These are phyloP conservation scores for Ceratocystis smalleyi DNA, from an alignment of 2,329 filamentous ascomycete species.

Conservation along the genomic window DNA sequence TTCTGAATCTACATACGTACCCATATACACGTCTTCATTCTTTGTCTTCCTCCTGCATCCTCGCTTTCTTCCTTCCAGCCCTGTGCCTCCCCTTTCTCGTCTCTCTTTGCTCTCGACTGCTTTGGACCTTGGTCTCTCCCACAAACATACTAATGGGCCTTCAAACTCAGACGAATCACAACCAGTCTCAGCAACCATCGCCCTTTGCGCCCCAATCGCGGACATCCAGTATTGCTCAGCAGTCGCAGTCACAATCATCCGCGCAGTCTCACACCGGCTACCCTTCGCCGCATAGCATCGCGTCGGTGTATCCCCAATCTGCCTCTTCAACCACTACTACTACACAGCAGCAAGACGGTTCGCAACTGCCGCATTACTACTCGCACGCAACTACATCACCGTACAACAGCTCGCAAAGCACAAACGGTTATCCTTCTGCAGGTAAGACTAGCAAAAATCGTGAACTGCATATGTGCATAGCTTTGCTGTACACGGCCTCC, in stretches of 20 bases:
- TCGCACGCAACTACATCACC: slow-evolving; percentile 52
- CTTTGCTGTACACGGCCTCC: no score
- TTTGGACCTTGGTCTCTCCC: slow-evolving; percentile 7
- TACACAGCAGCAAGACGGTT: slow-evolving; percentile 43
- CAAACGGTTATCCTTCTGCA: slow-evolving; percentile 73
- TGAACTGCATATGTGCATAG: background rate
- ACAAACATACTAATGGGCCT: slow-evolving; percentile 39
- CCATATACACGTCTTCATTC: background rate
- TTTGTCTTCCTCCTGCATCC: background rate
- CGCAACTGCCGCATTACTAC: slow-evolving; percentile 51
- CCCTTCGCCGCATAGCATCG: slow-evolving; percentile 47
- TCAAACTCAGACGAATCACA: slow-evolving; percentile 28
- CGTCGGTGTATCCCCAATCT: slow-evolving; percentile 40
- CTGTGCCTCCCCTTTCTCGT: no score
- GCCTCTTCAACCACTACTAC: slow-evolving; percentile 43
- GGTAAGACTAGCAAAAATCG: slow-evolving; percentile 34
- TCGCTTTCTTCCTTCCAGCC: no score
- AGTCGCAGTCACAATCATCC: slow-evolving; percentile 46
- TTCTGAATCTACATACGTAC: background rate
- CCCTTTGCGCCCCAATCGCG: slow-evolving; percentile 45
- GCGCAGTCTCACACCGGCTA: slow-evolving; percentile 51
- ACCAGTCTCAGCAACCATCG: slow-evolving; percentile 55
- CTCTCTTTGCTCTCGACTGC: background rate
- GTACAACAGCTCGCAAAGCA: slow-evolving; percentile 68
- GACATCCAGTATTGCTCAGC: slow-evolving; percentile 57